Percentiles rank a stretch among this genome's conserved stretches.
Conservation (phyloP, 306 rosid species). For the Cyclanthera cordifolia region DNA sequence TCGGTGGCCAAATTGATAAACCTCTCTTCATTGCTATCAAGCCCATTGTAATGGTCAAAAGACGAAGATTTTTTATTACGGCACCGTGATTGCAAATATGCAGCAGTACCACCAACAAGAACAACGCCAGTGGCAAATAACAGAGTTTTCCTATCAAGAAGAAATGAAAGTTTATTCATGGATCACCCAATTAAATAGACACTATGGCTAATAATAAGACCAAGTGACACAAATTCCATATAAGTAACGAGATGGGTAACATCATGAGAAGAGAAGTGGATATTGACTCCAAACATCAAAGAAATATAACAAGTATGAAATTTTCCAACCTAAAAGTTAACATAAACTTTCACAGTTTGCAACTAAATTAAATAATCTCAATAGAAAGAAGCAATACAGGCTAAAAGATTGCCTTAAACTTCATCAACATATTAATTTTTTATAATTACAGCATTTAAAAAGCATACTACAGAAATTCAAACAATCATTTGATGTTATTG, state of each 20-base stretch:
- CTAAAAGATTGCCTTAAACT: background rate
- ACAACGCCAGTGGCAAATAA: conserved; percentile 78
- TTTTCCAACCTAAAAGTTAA: background rate
- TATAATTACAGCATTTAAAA: background rate
- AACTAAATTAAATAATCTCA: conserved; percentile 2
- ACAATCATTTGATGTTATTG: background rate
- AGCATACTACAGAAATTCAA: background rate
- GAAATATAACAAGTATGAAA: background rate
- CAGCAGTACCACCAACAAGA: conserved; percentile 79
- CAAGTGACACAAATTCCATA: background rate
- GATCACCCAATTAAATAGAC: background rate
- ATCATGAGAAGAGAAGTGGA: background rate
- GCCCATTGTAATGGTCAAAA: conserved; percentile 42
- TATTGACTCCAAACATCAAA: background rate
- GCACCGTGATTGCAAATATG: conserved; percentile 59
- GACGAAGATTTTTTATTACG: conserved; percentile 30
- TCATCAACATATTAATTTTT: background rate
- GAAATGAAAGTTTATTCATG: background rate
- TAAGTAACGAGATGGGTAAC: background rate
- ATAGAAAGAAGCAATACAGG: background rate
- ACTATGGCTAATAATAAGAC: background rate
- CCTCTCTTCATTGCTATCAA: conserved; percentile 25
- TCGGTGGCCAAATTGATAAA: conserved; percentile 17
- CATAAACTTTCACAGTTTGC: background rate
- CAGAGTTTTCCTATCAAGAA: conserved; percentile 55